Evolutionary conservation across 495 filamentous ascomycete genomes (phyloP).

Genomic region (Staphylotrichum longicolle): DNA sequence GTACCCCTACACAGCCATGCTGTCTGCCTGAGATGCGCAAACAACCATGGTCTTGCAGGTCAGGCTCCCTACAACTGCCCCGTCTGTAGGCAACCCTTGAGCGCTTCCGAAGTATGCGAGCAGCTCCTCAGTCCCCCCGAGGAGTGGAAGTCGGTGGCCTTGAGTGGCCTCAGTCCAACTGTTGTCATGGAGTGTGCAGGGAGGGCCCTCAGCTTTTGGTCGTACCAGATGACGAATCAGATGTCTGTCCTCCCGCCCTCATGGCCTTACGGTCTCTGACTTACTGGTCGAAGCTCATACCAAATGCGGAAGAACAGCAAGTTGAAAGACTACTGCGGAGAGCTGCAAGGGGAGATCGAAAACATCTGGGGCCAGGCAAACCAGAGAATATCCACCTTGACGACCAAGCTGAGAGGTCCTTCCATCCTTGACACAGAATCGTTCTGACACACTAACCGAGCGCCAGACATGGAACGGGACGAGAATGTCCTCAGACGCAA

Average conservation of each 20-base stretch:
- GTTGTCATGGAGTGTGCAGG: constrained; percentile 90
- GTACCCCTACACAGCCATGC: constrained; percentile 61
- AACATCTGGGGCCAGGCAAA: constrained; percentile 81
- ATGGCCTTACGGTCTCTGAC: not conserved
- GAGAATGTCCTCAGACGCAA: constrained; percentile 68
- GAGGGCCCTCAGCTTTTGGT: constrained; percentile 81
- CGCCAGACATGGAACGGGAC: constrained; percentile 60
- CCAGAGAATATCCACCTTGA: constrained; percentile 67
- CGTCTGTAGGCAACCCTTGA: constrained; percentile 70
- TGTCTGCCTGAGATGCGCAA: constrained; percentile 78
- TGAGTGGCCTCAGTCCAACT: constrained; percentile 80
- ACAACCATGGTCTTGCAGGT: constrained; percentile 61
- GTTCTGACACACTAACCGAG: not conserved
- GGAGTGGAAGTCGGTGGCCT: constrained; percentile 88
- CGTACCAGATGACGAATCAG: constrained; percentile 87
- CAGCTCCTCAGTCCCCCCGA: constrained; percentile 75
- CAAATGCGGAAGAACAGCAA: constrained; percentile 44
- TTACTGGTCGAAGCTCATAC: constrained; percentile 59
- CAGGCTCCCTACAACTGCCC: constrained; percentile 65
- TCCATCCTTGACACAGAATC: not conserved
- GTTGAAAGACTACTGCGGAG: constrained; percentile 12
- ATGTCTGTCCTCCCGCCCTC: constrained; percentile 54
- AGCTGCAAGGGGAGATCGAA: constrained; percentile 69
- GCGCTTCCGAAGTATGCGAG: constrained; percentile 69
- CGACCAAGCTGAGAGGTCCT: constrained; percentile 47